Conservation (phyloP, 345 rosid species). For the Hibiscus tridactylites region DNA sequence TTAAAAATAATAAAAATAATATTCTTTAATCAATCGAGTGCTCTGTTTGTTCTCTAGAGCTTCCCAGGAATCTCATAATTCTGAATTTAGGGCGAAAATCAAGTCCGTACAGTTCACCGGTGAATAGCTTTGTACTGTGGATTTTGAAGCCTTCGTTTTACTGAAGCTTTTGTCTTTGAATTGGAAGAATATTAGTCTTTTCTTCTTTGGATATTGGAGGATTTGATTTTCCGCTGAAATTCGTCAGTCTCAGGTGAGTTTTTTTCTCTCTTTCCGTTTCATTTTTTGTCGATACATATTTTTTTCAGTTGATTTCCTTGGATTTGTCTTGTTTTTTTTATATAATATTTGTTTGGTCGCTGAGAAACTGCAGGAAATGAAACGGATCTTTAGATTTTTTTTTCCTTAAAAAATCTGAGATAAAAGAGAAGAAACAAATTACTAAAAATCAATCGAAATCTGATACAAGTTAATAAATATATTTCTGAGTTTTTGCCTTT, state of each 20-base stretch:
- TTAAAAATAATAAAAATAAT: constrained; percentile 7
- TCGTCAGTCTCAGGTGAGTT: constrained; percentile 13
- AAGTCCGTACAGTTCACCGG: too few species aligned
- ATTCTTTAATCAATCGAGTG: constrained; percentile 8
- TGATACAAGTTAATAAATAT: background rate
- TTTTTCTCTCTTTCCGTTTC: too few species aligned
- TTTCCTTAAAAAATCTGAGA: background rate
- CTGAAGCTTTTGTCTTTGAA: background rate
- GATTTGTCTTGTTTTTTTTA: background rate
- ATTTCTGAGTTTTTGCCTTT: background rate
- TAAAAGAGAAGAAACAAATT: background rate
- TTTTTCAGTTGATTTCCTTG: background rate
- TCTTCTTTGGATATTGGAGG: background rate
- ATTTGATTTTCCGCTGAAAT: constrained; percentile 7
- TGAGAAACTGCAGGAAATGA: constrained; percentile 13
- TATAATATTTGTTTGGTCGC: constrained; percentile 8
- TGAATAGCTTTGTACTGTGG: constrained; percentile 5
- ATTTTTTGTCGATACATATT: constrained; percentile 10
- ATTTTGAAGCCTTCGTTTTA: constrained; percentile 1
- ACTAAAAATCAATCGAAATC: background rate
- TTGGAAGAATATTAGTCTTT: constrained; percentile 11
- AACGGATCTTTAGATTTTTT: background rate
- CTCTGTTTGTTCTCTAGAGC: constrained; percentile 20
- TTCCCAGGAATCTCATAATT: too few species aligned
- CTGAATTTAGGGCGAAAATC: too few species aligned